Percentiles rank a stretch among this genome's conserved stretches.
These are phyloP conservation scores for Jatropha multifida DNA, from an alignment of 441 rosid genomes.

Conservation along the genomic window DNA sequence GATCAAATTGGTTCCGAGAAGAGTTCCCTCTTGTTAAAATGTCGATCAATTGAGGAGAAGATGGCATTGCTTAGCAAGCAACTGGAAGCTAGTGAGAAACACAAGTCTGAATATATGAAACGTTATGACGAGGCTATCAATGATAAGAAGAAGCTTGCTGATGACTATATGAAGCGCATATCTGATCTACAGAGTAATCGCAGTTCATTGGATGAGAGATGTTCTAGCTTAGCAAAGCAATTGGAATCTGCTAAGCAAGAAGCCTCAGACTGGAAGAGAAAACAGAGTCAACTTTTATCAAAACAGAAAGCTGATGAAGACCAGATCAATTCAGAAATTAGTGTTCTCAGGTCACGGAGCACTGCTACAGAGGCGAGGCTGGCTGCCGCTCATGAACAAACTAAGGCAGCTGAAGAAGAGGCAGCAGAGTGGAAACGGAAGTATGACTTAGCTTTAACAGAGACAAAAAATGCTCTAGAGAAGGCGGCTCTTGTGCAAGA, in stretches of 20 bases:
- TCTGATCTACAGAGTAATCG: constrained; percentile 74
- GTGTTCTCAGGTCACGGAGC: constrained; percentile 72
- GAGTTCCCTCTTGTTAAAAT: constrained; percentile 76
- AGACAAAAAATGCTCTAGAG: constrained; percentile 89
- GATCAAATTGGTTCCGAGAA: constrained; percentile 89
- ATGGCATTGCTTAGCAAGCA: constrained; percentile 76
- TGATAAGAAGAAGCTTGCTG: constrained; percentile 89
- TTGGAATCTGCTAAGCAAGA: constrained; percentile 81
- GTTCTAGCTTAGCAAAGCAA: constrained; percentile 68
- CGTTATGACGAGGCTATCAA: constrained; percentile 92
- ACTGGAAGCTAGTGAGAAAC: constrained; percentile 86
- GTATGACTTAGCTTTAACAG: constrained; percentile 84
- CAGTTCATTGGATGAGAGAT: constrained; percentile 77
- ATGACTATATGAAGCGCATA: constrained; percentile 77
- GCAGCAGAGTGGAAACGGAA: constrained; percentile 95
- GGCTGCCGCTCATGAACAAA: constrained; percentile 93
- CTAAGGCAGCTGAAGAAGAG: constrained; percentile 86
- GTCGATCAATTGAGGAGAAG: constrained; percentile 89
- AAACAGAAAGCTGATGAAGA: constrained; percentile 85
- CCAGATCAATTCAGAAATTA: constrained; percentile 71
- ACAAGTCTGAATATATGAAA: constrained; percentile 79
- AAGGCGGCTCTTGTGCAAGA: constrained; percentile 92
- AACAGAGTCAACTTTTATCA: constrained; percentile 61
- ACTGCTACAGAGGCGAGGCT: constrained; percentile 96
- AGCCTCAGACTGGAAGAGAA: constrained; percentile 71